Base-by-base conservation (phyloP, 176 grass and related monocot genomes). In the Avena sativa region DNA sequence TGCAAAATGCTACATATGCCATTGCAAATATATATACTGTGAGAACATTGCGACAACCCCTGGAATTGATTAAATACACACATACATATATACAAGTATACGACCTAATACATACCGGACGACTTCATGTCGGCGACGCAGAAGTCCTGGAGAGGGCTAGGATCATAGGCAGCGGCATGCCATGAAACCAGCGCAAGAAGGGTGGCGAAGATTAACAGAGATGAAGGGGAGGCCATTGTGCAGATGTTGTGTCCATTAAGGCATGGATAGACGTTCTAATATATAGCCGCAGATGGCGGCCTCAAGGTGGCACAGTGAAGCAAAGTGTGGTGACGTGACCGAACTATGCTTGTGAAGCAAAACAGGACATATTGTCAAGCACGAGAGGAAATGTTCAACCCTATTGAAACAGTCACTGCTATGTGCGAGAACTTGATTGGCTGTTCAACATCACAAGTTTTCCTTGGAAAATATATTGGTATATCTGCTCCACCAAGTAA, bases 171-270 rank as follows among this genome's bases (percentile, higher is more conserved):
- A 9, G 23, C 10, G 47, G 72, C 47, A 6, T 75, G 46, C 47
- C 72, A 75, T 75, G 72, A 51, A 2, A 30, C 72, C 23, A 75
- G 9, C 2, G 61, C 44, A 66, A 67, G 61, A 68, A 81, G 79
- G 4, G 6, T 16, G 17, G 16, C 17, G 9, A 32, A 14, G 79
- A 67, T 10, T 52, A 68, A 51, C 23, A 81, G n/a, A 2, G 58
- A 49, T 14, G 38, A 19, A 30, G 61, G 52, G 9, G 79, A 81
- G 9, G 79, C 62, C 79, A 81, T 61, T 57, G 66, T 44, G 78
- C 59, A 48, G 50, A 71, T 83, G 66, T 28, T 71, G 40, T 83
- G 32, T 52, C 12, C 20, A 40, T 44, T 20, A 9, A 83, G 66
- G 64, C 72, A 9, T 28, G 51, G 62, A 32, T 71, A 70, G 8